These are phyloP conservation scores for Globisporangium paroecandrum DNA, from an alignment of 352 stramenopile genomes.

Conservation along the genomic window DNA sequence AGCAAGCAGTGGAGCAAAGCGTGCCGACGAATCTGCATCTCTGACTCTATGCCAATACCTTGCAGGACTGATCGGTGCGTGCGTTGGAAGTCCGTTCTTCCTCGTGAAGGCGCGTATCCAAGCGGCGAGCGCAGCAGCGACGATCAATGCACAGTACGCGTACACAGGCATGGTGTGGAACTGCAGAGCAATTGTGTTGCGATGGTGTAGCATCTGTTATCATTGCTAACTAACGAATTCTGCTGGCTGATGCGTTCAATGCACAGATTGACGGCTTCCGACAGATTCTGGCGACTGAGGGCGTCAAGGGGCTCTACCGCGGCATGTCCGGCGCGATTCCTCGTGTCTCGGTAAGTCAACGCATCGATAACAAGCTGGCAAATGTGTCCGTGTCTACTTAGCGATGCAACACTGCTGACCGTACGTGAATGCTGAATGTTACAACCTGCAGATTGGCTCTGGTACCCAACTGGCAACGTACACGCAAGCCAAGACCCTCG, in stretches of 20 bases:
- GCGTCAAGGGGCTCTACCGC: constrained; percentile 67
- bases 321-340: constrained; percentile 71
- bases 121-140: constrained; percentile 63
- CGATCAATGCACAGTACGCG: constrained; percentile 81
- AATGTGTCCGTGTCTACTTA: neutral
- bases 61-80: constrained; percentile 65
- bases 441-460: constrained; percentile 61
- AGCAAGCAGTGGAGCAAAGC: neutral
- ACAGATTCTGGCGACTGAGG: constrained; percentile 71
- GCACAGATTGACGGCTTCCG: constrained; percentile 70
- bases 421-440: neutral
- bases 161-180: constrained; percentile 75
- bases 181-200: neutral
- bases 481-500: constrained; percentile 78
- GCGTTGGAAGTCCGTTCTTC: constrained; percentile 81
- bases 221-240: neutral
- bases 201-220: neutral
- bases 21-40: constrained; percentile 1
- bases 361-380: too few species aligned
- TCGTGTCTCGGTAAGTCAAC: constrained; percentile 59
- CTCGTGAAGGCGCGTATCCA: constrained; percentile 85
- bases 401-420: neutral
- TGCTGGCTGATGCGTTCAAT: constrained; percentile 7
- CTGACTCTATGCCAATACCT: neutral
- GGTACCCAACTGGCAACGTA: constrained; percentile 83